phyloP scores from a whole-genome alignment of 164 flowering plant genomes.

The Aristolochia fimbriata region DNA sequence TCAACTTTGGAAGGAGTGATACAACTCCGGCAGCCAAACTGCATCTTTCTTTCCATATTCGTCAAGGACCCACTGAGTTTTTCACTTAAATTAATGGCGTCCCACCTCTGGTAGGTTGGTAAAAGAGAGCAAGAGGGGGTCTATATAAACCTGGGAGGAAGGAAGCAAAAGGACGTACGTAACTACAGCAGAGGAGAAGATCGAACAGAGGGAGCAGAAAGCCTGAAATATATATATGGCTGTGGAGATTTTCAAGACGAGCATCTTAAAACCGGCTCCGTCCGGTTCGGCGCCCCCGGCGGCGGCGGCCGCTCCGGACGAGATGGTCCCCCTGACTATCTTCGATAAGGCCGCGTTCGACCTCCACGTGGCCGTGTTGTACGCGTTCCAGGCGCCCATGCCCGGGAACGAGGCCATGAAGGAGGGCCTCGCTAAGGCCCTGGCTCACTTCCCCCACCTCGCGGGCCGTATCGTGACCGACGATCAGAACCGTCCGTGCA shows the following conservation, averaged over 20 bases:
- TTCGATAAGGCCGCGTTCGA: slow-evolving; percentile 9
- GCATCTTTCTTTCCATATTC: too few species aligned
- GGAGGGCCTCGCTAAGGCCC: slow-evolving; percentile 4
- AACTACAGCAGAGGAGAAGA: too few species aligned
- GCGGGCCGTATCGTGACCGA: slow-evolving; percentile 5
- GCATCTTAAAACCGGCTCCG: slow-evolving; percentile 5
- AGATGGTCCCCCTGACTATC: slow-evolving; percentile 5
- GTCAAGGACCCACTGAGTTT: too few species aligned
- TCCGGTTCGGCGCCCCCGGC: background rate
- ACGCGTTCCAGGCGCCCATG: slow-evolving; percentile 7
- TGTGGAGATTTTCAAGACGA: background rate
- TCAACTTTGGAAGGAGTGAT: too few species aligned
- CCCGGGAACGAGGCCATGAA: slow-evolving; percentile 2
- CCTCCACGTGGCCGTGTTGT: slow-evolving; percentile 6
- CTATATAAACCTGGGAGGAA: too few species aligned
- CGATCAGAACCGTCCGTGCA: background rate
- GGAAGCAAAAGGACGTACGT: too few species aligned
- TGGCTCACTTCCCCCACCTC: slow-evolving; percentile 6
- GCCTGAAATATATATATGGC: background rate
- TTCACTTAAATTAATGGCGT: too few species aligned
- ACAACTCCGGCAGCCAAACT: too few species aligned
- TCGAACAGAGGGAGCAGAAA: too few species aligned
- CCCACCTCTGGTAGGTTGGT: too few species aligned
- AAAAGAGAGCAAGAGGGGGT: too few species aligned
- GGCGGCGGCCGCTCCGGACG: background rate